A percentile compares a stretch with the other conserved stretches of the same genome.
Conservation (phyloP, 108 stramenopile genomes). For the Epipyxis sp. region DNA sequence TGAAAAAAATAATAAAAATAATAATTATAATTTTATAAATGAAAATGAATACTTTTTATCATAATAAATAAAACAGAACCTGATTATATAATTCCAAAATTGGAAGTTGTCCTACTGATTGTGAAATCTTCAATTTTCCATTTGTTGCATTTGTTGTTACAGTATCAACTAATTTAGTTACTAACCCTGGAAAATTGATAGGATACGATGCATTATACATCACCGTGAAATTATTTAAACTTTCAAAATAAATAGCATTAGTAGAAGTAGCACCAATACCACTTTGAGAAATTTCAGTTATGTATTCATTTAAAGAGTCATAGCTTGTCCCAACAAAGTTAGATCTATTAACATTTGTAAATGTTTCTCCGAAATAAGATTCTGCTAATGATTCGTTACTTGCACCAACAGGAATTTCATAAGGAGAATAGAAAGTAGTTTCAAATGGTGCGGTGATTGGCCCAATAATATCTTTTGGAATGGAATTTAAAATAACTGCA, state of each 20-base stretch:
- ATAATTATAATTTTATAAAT: too few relatives aligned
- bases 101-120: not conserved
- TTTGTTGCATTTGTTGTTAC: constrained; percentile 8
- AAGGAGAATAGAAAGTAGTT: not conserved
- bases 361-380: not conserved
- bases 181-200: constrained; percentile 10
- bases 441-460: not conserved
- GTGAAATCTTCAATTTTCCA: not conserved
- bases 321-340: constrained; percentile 28
- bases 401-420: too few relatives aligned
- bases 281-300: not conserved
- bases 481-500: constrained; percentile 2
- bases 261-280: not conserved
- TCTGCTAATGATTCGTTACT: not conserved
- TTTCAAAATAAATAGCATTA: not conserved
- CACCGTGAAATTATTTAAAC: constrained; percentile 13
- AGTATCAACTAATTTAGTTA: not conserved
- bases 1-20: too few relatives aligned
- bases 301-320: not conserved
- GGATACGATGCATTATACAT: constrained; percentile 28
- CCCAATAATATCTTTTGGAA: not conserved
- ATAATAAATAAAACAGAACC: too few relatives aligned
- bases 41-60: too few relatives aligned
- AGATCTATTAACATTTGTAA: not conserved
- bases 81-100: too few relatives aligned